Conservation (phyloP, 495 filamentous ascomycete genomes). For the Talaromyces thailandensis region DNA sequence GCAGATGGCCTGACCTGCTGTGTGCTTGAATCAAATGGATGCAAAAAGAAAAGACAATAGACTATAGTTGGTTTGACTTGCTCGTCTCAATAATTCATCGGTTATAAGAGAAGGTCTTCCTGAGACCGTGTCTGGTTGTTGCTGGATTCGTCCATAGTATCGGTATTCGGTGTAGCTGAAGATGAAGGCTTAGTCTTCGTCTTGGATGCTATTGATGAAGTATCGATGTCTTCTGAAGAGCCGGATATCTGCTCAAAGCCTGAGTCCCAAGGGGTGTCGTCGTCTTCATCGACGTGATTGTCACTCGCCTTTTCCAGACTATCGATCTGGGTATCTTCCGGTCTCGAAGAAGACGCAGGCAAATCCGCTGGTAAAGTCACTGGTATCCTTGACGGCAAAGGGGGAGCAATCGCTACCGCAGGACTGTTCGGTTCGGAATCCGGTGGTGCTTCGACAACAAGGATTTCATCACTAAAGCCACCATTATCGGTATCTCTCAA, state of each 20-base stretch:
- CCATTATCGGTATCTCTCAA: conserved; percentile 10
- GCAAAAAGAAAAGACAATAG: not conserved
- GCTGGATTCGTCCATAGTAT: not conserved
- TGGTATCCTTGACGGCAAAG: not conserved
- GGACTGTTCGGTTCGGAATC: conserved; percentile 45
- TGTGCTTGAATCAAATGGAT: not conserved
- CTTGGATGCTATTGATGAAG: conserved; percentile 12
- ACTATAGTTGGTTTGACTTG: not conserved
- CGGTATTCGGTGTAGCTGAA: not conserved
- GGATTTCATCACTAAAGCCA: conserved; percentile 25
- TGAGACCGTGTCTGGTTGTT: not conserved
- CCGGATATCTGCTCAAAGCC: conserved; percentile 4
- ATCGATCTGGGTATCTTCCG: not conserved
- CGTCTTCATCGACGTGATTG: not conserved
- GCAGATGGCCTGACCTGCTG: conserved; percentile 3
- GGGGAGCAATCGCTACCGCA: not conserved
- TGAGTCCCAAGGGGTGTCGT: conserved; percentile 1
- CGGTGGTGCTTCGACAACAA: conserved; percentile 43
- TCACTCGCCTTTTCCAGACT: not conserved
- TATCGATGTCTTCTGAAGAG: not conserved
- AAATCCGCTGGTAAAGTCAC: not conserved
- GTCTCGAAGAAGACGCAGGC: not conserved
- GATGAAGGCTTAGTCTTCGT: not conserved
- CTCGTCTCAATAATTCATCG: not conserved
- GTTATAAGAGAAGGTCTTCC: conserved; percentile 1